Evolutionary conservation across 192 early-diverging fungal species (phyloP), one percentile per base, ranked within the genome.

Genomic region (Cladochytrium replicatum): DNA sequence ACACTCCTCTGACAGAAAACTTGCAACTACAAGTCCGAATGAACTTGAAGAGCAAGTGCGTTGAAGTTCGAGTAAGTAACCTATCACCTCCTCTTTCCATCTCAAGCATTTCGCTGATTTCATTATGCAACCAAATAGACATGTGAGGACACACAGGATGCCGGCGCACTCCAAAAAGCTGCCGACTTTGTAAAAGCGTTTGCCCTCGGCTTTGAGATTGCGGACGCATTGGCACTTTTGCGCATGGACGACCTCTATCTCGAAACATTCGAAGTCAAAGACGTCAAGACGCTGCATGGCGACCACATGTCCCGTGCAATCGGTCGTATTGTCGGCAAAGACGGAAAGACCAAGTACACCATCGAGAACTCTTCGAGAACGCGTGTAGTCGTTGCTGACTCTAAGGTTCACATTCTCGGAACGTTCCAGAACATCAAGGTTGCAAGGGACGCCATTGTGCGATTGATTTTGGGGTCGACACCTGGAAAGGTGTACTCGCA

Each of bases 291-390:
- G 4, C 64, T 99, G 32, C 77, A 81, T 31, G 93, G 92, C 23
- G 95, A 99, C 63, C 90, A 99, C 65, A 67, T 99, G 65, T 86
- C 88, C 17, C 83, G 95, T 46, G 95, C 95, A 13, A 93, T 99
- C 59, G 95, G 95, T 52, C 89, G 95, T 57, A 90, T 99, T 72
- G 93, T 93, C 19, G 95, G 95, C 37, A 90, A 93, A 64, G 88
- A 93, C 50, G 95, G 95, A 39, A 92, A 93, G 60, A 95, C 92
- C 5, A 92, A 93, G 59, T 95, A 83, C 50, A 88, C 95, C 3
- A 99, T 99, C 52, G 95, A 99, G 62, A 99, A 99, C 61, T 82
- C 91, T 6, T 88, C 85, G 39, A 87, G 93, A 60, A 99, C 93
- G 0, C 78, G 95, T 43, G 88, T 99, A 48, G 92, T 95, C 15